Conservation (phyloP, 2,329 filamentous ascomycete genomes). For the Colletotrichum nymphaeae region DNA sequence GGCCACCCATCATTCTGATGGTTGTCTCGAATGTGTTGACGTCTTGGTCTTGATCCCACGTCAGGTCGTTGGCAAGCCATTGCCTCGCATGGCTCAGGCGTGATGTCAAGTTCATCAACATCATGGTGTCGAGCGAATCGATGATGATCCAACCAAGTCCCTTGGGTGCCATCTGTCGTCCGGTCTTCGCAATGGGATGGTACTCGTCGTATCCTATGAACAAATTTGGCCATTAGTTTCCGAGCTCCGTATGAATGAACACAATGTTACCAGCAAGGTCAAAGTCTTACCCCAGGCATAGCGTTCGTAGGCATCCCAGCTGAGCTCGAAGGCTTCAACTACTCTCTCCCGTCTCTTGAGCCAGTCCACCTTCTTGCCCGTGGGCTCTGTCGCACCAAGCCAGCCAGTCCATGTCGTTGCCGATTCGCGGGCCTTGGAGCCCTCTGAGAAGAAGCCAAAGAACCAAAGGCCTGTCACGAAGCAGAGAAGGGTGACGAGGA, state of each 20-base stretch:
- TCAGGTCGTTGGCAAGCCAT: slow-evolving; percentile 85
- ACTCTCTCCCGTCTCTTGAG: slow-evolving; percentile 80
- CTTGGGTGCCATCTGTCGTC: slow-evolving; percentile 85
- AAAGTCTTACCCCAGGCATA: slow-evolving; percentile 87
- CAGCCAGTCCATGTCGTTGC: slow-evolving; percentile 64
- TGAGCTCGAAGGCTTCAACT: slow-evolving; percentile 88
- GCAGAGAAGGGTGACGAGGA: slow-evolving; percentile 67
- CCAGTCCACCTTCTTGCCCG: slow-evolving; percentile 74
- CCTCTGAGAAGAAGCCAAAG: slow-evolving; percentile 68
- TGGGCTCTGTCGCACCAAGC: slow-evolving; percentile 61
- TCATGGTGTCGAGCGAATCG: slow-evolving; percentile 94
- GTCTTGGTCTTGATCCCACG: slow-evolving; percentile 92
- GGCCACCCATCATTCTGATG: slow-evolving; percentile 94
- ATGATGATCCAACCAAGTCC: slow-evolving; percentile 99
- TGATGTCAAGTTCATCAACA: slow-evolving; percentile 96
- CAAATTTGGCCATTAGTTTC: slow-evolving; percentile 12
- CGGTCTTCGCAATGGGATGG: slow-evolving; percentile 82
- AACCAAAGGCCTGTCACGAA: slow-evolving; percentile 73
- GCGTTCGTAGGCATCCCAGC: slow-evolving; percentile 92
- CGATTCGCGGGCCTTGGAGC: slow-evolving; percentile 43
- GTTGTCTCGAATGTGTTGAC: slow-evolving; percentile 99
- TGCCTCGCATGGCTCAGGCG: slow-evolving; percentile 86
- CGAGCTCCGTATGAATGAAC: neutral
- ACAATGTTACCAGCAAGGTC: neutral
- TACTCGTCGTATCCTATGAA: slow-evolving; percentile 85